Conservation (phyloP, 169 alveolate genomes). For the Cardiosporidium cionae region DNA sequence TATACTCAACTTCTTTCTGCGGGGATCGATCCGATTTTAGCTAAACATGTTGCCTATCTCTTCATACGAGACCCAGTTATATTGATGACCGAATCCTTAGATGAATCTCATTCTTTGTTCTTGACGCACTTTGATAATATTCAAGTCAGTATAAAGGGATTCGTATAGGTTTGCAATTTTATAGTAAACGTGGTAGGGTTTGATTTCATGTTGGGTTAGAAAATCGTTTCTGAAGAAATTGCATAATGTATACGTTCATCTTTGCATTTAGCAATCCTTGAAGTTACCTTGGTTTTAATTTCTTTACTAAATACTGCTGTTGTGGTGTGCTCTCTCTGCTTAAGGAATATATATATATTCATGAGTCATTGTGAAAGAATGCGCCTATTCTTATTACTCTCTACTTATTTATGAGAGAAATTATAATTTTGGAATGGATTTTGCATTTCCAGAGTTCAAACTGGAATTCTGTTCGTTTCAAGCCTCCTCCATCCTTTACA, state of each 20-base stretch:
- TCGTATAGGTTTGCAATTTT: background rate
- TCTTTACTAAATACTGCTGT: too few species aligned
- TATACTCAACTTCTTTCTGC: conserved; percentile 51
- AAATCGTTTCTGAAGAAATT: too few species aligned
- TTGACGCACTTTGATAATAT: background rate
- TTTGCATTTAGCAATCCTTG: too few species aligned
- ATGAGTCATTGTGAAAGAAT: too few species aligned
- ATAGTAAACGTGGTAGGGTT: too few species aligned
- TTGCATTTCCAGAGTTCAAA: conserved; percentile 85
- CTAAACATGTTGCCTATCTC: conserved; percentile 77
- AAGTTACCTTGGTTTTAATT: too few species aligned
- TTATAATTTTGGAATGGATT: too few species aligned
- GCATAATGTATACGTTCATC: too few species aligned
- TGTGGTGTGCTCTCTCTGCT: too few species aligned
- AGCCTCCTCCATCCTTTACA: conserved; percentile 80
- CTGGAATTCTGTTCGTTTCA: conserved; percentile 94
- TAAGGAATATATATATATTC: too few species aligned
- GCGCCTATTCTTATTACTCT: background rate
- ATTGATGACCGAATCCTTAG: conserved; percentile 47
- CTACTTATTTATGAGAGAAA: background rate
- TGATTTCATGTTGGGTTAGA: too few species aligned
- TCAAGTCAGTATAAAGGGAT: background rate
- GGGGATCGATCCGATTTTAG: conserved; percentile 73
- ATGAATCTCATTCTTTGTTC: background rate
- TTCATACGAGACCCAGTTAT: conserved; percentile 88